phyloP scores from a whole-genome alignment of 2,329 filamentous ascomycete species.

The Xylaria sp. region DNA sequence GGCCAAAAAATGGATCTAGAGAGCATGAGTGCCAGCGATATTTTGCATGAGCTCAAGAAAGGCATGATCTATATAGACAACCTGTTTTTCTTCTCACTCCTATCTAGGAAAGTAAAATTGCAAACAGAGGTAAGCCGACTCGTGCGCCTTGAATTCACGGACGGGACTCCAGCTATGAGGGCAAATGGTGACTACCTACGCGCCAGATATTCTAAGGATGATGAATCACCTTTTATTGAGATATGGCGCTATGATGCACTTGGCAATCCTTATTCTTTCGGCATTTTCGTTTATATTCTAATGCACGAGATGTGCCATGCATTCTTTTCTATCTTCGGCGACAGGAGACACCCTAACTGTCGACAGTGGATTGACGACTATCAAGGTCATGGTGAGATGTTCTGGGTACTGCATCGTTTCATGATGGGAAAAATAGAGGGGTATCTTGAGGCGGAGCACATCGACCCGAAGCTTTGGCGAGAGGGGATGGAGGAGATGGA shows the following conservation, averaged over 20 bases:
- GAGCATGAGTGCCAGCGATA: background rate
- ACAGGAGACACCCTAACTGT: background rate
- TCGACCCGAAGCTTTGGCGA: background rate
- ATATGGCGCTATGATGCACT: background rate
- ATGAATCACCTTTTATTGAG: background rate
- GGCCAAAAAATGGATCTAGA: background rate
- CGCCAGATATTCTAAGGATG: background rate
- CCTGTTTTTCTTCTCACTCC: constrained; percentile 20
- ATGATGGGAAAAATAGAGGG: background rate
- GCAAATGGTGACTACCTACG: background rate
- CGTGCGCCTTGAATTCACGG: background rate
- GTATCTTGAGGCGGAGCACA: background rate
- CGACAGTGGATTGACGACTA: background rate
- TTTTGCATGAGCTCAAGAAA: background rate
- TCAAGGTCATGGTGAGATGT: constrained; percentile 25
- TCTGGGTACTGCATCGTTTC: constrained; percentile 19
- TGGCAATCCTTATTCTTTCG: background rate
- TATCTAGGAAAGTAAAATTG: background rate
- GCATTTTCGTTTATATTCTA: constrained; percentile 2
- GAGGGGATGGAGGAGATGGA: background rate
- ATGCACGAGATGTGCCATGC: constrained; percentile 31
- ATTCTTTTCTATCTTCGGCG: constrained; percentile 17
- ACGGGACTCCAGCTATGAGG: background rate
- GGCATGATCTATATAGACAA: constrained; percentile 1
- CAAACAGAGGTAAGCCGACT: background rate